Evolutionary conservation across 345 rosid genomes (phyloP).

Genomic region (Eucalyptus paniculata): DNA sequence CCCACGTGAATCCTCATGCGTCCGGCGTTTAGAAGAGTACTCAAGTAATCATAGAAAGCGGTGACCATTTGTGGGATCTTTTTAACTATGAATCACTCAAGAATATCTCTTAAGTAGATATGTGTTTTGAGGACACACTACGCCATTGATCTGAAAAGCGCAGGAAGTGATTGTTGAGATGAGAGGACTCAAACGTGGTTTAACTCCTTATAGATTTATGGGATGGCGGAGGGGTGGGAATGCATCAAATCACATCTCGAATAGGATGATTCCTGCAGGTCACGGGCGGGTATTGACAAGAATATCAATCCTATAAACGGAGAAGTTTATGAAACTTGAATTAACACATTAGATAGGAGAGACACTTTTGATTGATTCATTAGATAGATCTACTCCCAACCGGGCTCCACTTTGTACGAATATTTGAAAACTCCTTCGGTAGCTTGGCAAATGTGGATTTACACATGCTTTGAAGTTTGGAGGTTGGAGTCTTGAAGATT

Average conservation of each 20-base stretch:
- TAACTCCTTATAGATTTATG: rapidly evolving
- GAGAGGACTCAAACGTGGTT: background rate
- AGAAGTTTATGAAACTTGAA: background rate
- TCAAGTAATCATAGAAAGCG: background rate
- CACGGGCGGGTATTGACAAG: background rate
- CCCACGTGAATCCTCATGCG: background rate
- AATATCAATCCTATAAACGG: background rate
- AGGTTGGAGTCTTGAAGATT: background rate
- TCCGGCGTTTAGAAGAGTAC: background rate
- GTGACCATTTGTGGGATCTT: background rate
- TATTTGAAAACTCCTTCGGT: background rate
- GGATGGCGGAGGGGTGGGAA: background rate
- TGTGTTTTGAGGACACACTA: background rate
- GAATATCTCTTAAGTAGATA: background rate
- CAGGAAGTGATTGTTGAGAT: background rate
- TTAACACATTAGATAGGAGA: background rate
- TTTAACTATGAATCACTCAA: background rate
- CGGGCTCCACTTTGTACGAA: background rate
- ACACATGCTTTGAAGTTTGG: background rate
- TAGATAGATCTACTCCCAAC: background rate
- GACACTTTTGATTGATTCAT: background rate
- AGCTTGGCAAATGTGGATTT: background rate
- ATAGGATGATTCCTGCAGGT: background rate
- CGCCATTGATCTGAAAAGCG: background rate
- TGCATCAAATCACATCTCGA: background rate